Evolutionary conservation across 495 filamentous ascomycete species (phyloP).

Genomic region (Apodospora peruviana): DNA sequence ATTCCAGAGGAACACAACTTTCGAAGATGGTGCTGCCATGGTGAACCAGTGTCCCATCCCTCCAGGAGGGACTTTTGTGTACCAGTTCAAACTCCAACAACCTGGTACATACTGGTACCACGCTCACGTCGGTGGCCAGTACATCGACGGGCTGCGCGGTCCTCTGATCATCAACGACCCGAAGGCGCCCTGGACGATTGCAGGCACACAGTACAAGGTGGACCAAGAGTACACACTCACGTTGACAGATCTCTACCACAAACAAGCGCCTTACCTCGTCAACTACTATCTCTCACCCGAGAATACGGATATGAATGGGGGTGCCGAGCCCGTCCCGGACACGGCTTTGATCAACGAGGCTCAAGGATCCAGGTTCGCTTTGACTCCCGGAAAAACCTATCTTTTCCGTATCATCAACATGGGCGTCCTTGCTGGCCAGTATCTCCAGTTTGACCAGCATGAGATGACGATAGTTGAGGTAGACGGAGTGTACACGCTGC

Average conservation of each 20-base stretch:
- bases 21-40: conserved; percentile 60
- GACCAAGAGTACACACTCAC: conserved; percentile 48
- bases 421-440: conserved; percentile 46
- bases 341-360: conserved; percentile 56
- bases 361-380: conserved; percentile 27
- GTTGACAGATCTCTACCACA: conserved; percentile 46
- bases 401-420: conserved; percentile 62
- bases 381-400: conserved; percentile 52
- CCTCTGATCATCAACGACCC: conserved; percentile 53
- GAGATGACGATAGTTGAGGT: conserved; percentile 46
- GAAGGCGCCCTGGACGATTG: conserved; percentile 13
- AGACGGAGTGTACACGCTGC: conserved; percentile 22
- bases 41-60: conserved; percentile 59
- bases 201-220: conserved; percentile 37
- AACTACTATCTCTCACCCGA: conserved; percentile 37
- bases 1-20: conserved; percentile 55
- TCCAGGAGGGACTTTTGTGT: conserved; percentile 34
- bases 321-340: conserved; percentile 49
- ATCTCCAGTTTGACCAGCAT: conserved; percentile 52
- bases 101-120: conserved; percentile 40
- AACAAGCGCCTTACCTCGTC: conserved; percentile 37
- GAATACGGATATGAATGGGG: conserved; percentile 34
- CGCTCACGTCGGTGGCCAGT: conserved; percentile 28
- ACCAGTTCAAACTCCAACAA: conserved; percentile 15
- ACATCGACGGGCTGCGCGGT: conserved; percentile 49